Evolutionary conservation across 1,284 basidiomycete genomes (phyloP).

Genomic region (Cutaneotrichosporon dermatis): DNA sequence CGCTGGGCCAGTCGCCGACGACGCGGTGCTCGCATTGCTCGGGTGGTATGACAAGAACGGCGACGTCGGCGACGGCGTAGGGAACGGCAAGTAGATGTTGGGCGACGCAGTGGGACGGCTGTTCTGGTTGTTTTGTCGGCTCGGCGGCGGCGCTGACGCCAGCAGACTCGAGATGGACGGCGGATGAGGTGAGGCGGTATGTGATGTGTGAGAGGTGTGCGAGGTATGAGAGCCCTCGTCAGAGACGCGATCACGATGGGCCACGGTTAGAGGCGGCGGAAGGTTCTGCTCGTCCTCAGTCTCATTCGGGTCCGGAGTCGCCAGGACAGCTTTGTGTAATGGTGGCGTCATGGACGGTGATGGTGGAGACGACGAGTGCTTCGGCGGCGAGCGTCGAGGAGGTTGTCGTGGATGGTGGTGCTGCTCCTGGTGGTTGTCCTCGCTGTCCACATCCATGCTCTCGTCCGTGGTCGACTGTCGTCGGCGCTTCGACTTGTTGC

Average conservation of each 20-base stretch:
- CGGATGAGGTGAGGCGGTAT: constrained; percentile 12
- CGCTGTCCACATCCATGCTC: constrained; percentile 12
- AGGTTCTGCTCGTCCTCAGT: constrained; percentile 38
- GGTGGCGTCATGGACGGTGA: constrained; percentile 29
- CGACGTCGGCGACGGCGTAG: constrained; percentile 44
- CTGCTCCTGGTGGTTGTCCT: not conserved
- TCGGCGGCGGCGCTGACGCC: constrained; percentile 8
- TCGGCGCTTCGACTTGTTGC: not conserved
- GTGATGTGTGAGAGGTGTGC: constrained; percentile 1
- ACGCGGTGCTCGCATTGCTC: constrained; percentile 7
- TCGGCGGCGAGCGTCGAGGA: not conserved
- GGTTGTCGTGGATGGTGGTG: not conserved
- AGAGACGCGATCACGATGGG: constrained; percentile 43
- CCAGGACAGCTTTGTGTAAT: not conserved
- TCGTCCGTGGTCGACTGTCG: constrained; percentile 1
- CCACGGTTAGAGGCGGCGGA: constrained; percentile 33
- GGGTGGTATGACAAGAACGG: constrained; percentile 37
- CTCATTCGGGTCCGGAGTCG: constrained; percentile 36
- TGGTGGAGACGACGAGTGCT: constrained; percentile 20
- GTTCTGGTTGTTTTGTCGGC: constrained; percentile 8
- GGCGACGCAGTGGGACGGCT: constrained; percentile 29
- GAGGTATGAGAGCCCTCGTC: constrained; percentile 61
- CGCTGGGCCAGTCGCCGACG: constrained; percentile 19
- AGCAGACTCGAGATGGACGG: constrained; percentile 15
- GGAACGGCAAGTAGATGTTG: constrained; percentile 45